A percentile compares a stretch with the other conserved stretches of the same genome.
phyloP scores from a whole-genome alignment of 805 yeast genomes.

The Grigorovia humatica region DNA sequence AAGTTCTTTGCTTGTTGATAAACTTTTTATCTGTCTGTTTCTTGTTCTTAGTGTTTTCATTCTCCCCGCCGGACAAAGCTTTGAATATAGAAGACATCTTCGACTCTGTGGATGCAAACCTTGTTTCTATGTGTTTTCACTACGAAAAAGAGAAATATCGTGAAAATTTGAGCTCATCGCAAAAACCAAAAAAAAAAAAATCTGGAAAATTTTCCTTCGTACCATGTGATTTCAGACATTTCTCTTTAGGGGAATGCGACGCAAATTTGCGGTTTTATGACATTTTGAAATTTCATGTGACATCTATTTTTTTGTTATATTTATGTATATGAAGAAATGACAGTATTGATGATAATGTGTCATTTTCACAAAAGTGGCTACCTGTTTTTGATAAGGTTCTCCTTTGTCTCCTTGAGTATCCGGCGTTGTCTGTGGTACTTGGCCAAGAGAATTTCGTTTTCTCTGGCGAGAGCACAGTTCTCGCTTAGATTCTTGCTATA shows the following conservation, averaged over 20 bases:
- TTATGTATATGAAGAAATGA: no score
- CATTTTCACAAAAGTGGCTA: no score
- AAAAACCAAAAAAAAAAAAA: slow-evolving; percentile 4
- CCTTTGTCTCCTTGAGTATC: neutral
- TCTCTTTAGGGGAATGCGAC: neutral
- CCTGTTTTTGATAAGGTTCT: neutral
- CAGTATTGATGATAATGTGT: no score
- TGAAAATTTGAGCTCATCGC: slow-evolving; percentile 2
- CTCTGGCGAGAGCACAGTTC: neutral
- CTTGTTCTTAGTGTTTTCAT: slow-evolving; percentile 16
- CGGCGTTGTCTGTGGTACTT: neutral
- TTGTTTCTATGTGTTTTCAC: neutral
- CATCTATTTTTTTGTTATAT: no score
- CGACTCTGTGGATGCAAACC: neutral
- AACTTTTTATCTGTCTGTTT: slow-evolving; percentile 38
- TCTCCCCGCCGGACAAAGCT: slow-evolving; percentile 45
- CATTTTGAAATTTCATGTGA: no score
- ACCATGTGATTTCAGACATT: neutral
- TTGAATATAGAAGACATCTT: slow-evolving; percentile 65
- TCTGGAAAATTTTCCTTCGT: neutral
- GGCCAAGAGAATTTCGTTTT: neutral
- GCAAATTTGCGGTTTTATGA: neutral
- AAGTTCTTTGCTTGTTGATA: slow-evolving; percentile 78
- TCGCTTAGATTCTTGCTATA: neutral
- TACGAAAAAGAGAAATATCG: neutral